These are phyloP conservation scores for Triticum turgidum DNA, from an alignment of 176 grass and related monocot species.

Conservation along the genomic window DNA sequence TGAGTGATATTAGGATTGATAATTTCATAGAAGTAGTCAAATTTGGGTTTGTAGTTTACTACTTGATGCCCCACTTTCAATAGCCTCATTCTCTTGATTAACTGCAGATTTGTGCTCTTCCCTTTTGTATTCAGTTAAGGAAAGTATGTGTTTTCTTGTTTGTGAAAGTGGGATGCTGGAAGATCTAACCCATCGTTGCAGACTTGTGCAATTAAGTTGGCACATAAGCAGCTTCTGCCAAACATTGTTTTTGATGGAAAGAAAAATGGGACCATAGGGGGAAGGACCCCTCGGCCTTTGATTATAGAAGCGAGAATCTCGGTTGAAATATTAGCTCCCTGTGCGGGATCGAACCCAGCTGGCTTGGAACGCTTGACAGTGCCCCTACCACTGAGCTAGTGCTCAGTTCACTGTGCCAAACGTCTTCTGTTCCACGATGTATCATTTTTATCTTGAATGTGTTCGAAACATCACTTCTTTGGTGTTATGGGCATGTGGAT, in stretches of 20 bases:
- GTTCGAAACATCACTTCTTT: neutral
- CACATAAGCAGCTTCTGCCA: neutral
- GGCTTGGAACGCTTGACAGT: neutral
- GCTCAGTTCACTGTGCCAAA: neutral
- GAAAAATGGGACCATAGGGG: neutral
- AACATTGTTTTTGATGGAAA: neutral
- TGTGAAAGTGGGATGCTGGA: neutral
- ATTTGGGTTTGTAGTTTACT: neutral
- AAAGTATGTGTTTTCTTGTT: neutral
- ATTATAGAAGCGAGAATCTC: neutral
- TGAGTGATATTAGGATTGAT: neutral
- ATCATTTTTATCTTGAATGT: neutral
- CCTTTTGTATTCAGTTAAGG: neutral
- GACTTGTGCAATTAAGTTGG: neutral
- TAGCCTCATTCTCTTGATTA: slow-evolving; percentile 2
- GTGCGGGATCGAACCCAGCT: neutral
- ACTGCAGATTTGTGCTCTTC: slow-evolving; percentile 13
- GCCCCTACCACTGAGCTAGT: neutral
- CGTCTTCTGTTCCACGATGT: neutral
- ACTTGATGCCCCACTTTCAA: neutral
- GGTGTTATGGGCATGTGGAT: neutral
- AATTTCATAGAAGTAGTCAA: neutral
- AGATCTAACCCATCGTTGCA: neutral
- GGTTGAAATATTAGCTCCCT: neutral
- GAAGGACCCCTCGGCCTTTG: neutral